Conservation (phyloP, 257 asterid genomes). For the Nicotiana obtusifolia region DNA sequence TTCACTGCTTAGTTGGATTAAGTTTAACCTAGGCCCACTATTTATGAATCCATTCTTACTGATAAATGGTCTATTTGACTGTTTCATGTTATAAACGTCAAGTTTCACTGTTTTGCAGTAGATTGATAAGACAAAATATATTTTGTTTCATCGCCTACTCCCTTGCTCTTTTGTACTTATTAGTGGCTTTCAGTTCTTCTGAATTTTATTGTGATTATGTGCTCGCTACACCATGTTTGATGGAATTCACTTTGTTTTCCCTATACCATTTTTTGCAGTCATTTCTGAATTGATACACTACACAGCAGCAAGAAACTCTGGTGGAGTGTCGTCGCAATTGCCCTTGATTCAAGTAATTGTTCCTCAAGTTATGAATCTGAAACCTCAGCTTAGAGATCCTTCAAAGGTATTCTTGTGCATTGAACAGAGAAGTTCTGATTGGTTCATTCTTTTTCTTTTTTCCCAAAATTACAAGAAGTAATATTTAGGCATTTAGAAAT, state of each 20-base stretch:
- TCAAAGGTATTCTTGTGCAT: constrained; percentile 55
- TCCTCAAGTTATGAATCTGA: constrained; percentile 82
- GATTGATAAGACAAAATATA: background rate
- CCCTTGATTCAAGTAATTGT: constrained; percentile 90
- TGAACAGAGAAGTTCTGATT: background rate
- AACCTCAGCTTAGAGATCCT: constrained; percentile 83
- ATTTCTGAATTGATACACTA: constrained; percentile 91
- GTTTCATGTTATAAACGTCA: background rate
- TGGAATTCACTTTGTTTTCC: constrained; percentile 11
- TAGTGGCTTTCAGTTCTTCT: background rate
- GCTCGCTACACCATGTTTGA: background rate
- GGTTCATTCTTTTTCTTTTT: background rate
- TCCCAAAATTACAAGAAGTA: background rate
- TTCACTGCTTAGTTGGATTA: background rate
- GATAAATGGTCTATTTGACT: background rate
- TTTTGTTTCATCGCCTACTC: background rate
- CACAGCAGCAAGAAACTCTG: constrained; percentile 63
- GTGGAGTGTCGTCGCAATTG: constrained; percentile 69
- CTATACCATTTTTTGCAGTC: constrained; percentile 42
- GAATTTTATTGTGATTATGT: background rate
- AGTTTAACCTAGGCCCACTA: background rate
- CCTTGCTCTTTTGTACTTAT: background rate
- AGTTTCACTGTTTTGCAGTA: background rate
- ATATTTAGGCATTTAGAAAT: background rate
- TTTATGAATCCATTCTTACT: background rate